Conservation (phyloP, 2,329 filamentous ascomycete genomes). For the Cadophora sp. region DNA sequence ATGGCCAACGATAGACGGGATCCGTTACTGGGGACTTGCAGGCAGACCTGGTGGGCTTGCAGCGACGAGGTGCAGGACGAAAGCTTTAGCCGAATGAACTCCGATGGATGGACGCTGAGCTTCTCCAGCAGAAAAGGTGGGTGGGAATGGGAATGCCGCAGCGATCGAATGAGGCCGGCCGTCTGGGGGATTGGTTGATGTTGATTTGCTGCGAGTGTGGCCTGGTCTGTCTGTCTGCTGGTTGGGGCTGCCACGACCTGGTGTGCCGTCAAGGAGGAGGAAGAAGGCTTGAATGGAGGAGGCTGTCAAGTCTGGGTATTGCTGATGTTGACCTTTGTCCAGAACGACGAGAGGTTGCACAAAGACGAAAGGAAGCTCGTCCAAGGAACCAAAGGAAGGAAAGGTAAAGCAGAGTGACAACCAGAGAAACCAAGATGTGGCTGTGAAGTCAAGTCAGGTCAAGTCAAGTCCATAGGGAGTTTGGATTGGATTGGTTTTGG, state of each 20-base stretch:
- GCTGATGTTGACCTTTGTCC: conserved; percentile 15
- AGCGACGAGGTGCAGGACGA: conserved; percentile 36
- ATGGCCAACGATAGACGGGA: conserved; percentile 33
- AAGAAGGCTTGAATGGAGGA: not conserved
- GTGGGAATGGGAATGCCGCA: conserved; percentile 13
- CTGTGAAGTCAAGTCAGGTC: conserved; percentile 21
- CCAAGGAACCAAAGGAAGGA: not conserved
- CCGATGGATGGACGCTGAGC: conserved; percentile 29
- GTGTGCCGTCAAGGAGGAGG: not conserved
- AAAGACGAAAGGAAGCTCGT: too few relatives aligned
- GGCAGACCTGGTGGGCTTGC: conserved; percentile 24
- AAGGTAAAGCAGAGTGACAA: not conserved
- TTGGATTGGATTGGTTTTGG: not conserved
- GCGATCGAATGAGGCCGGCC: conserved; percentile 15
- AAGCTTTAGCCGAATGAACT: conserved; percentile 37
- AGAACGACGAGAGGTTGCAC: conserved; percentile 23
- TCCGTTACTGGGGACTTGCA: conserved; percentile 35
- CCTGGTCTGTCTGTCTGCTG: not conserved
- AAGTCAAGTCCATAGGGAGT: conserved; percentile 18
- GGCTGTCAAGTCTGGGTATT: not conserved
- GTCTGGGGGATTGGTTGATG: not conserved
- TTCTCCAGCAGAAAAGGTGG: conserved; percentile 23
- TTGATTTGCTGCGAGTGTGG: conserved; percentile 6
- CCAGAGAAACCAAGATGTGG: conserved; percentile 18
- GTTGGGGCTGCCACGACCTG: not conserved